Evolutionary conservation across 345 rosid genomes (phyloP).

Genomic region (Sapria himalayana): DNA sequence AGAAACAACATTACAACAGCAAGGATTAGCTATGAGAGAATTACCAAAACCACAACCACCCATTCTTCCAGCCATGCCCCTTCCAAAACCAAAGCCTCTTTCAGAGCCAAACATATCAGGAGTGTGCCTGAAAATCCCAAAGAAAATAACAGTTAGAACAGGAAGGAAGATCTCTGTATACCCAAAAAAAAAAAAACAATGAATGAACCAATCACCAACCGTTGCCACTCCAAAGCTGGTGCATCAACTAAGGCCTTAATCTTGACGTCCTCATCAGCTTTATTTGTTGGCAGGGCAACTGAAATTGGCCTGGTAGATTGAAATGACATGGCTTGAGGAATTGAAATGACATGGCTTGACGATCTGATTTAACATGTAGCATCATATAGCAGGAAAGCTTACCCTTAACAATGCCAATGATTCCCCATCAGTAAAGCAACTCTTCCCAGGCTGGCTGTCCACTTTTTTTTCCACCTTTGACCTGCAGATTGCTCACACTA

Average conservation of each 20-base stretch:
- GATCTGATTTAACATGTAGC: neutral
- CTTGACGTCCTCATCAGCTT: slow-evolving; percentile 88
- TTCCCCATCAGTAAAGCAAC: slow-evolving; percentile 24
- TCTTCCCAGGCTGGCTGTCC: slow-evolving; percentile 26
- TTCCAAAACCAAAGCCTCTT: slow-evolving; percentile 85
- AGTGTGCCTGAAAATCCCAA: too few relatives aligned
- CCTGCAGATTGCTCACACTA: too few relatives aligned
- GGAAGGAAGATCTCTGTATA: neutral
- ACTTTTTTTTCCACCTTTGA: slow-evolving; percentile 31
- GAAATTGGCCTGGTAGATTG: slow-evolving; percentile 27
- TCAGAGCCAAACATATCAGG: slow-evolving; percentile 69
- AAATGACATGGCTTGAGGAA: slow-evolving; percentile 43
- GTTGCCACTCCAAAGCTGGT: slow-evolving; percentile 96
- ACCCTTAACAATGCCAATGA: slow-evolving; percentile 42
- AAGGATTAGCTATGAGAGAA: slow-evolving; percentile 9
- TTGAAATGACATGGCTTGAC: too few relatives aligned
- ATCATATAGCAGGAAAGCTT: slow-evolving; percentile 12
- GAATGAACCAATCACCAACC: slow-evolving; percentile 22
- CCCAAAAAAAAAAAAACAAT: slow-evolving; percentile 3
- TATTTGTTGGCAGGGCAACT: slow-evolving; percentile 38
- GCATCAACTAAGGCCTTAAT: slow-evolving; percentile 81
- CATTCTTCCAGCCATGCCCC: slow-evolving; percentile 82
- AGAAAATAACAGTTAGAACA: too few relatives aligned
- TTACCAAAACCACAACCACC: slow-evolving; percentile 95
- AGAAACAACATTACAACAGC: neutral